Evolutionary conservation across 2,329 filamentous ascomycete species (phyloP).

Genomic region (Dothistroma pini): DNA sequence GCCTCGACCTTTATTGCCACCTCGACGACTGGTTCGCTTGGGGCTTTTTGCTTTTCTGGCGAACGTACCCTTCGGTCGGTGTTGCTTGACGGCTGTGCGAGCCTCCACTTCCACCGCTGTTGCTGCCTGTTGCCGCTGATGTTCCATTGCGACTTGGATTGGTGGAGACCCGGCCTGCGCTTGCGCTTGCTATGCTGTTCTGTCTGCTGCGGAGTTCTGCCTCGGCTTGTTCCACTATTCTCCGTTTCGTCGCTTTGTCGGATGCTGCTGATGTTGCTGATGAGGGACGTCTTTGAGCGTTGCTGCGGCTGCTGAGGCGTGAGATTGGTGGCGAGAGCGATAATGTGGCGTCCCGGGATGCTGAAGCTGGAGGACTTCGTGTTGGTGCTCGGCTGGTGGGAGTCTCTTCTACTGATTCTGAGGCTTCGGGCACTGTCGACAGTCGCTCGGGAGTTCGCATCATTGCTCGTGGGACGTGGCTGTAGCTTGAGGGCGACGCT

Average conservation of each 20-base stretch:
- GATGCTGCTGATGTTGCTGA: conserved; percentile 22
- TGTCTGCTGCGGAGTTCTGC: conserved; percentile 19
- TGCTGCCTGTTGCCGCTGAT: not conserved
- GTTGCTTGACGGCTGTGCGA: conserved; percentile 29
- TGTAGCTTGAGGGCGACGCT: conserved; percentile 5
- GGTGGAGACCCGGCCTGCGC: not conserved
- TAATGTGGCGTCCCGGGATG: conserved; percentile 7
- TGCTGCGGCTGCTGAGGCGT: conserved; percentile 28
- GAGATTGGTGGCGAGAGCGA: conserved; percentile 23
- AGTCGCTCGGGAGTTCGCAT: conserved; percentile 30
- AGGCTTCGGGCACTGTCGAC: conserved; percentile 33
- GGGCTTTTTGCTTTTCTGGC: conserved; percentile 9
- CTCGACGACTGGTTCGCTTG: not conserved
- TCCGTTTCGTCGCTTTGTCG: conserved; percentile 35
- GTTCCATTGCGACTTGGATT: not conserved
- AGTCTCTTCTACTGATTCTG: conserved; percentile 16
- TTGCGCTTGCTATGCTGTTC: conserved; percentile 2
- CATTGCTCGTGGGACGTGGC: conserved; percentile 15
- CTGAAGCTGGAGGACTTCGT: not conserved
- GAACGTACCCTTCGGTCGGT: conserved; percentile 31
- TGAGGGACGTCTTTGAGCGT: conserved; percentile 20
- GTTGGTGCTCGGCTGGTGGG: conserved; percentile 8
- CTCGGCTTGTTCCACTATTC: conserved; percentile 33
- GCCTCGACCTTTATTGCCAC: not conserved
- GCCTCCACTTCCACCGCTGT: conserved; percentile 7